Evolutionary conservation across 805 yeast species (phyloP).

Genomic region (Metschnikowia lunata): DNA sequence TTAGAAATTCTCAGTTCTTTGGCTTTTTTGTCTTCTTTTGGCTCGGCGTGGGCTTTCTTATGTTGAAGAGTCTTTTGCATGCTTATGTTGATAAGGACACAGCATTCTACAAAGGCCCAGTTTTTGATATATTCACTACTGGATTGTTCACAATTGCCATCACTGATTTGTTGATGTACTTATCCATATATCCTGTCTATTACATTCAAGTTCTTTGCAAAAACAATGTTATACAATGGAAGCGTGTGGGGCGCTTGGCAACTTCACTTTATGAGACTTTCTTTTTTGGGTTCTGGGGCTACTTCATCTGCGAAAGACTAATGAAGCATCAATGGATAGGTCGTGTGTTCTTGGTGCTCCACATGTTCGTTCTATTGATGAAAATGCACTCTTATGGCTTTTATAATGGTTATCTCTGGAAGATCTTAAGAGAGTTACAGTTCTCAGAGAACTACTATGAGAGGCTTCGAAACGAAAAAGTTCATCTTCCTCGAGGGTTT

Average conservation of each 20-base stretch:
- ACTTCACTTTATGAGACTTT: conserved; percentile 53
- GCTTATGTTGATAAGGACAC: conserved; percentile 46
- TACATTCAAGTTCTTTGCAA: conserved; percentile 54
- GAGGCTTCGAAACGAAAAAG: conserved; percentile 9
- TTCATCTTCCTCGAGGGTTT: conserved; percentile 31
- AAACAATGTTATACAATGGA: conserved; percentile 53
- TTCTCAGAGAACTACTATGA: conserved; percentile 42
- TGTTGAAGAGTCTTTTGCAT: conserved; percentile 50
- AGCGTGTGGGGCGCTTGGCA: conserved; percentile 54
- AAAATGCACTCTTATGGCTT: conserved; percentile 92
- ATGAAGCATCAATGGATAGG: conserved; percentile 83
- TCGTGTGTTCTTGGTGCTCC: conserved; percentile 76
- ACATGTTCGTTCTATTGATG: conserved; percentile 84
- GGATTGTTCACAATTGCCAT: conserved; percentile 66
- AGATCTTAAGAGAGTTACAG: conserved; percentile 48
- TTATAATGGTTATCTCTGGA: conserved; percentile 88
- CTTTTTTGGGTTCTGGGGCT: conserved; percentile 50
- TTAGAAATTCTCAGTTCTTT: conserved; percentile 50
- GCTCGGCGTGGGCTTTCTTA: conserved; percentile 57
- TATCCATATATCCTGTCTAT: conserved; percentile 57
- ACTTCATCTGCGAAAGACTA: conserved; percentile 45
- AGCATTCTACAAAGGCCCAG: conserved; percentile 44
- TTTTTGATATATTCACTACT: conserved; percentile 52
- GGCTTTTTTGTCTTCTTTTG: conserved; percentile 83
- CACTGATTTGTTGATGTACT: conserved; percentile 73